phyloP scores from a whole-genome alignment of 2,329 filamentous ascomycete genomes.

The Cercospora sp. region DNA sequence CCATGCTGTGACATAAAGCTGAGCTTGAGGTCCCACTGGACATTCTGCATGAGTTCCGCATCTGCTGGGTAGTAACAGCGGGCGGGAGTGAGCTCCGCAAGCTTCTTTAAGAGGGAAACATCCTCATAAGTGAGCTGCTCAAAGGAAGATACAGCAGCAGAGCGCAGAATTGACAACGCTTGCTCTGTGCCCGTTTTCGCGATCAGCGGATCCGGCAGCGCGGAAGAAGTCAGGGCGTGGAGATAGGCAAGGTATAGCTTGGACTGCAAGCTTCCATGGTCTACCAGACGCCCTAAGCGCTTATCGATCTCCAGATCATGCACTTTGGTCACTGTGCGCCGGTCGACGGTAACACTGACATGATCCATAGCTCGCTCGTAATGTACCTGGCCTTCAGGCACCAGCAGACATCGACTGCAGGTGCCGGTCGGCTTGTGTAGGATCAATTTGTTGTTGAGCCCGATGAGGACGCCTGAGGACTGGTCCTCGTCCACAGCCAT shows the following conservation, averaged over 20 bases:
- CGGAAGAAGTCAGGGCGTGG: constrained; percentile 62
- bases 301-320: constrained; percentile 57
- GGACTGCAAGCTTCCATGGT: constrained; percentile 50
- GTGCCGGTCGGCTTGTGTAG: constrained; percentile 33
- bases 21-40: constrained; percentile 45
- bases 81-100: constrained; percentile 39
- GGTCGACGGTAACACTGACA: constrained; percentile 40
- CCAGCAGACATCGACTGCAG: constrained; percentile 50
- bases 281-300: constrained; percentile 58
- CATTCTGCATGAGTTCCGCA: constrained; percentile 45
- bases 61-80: constrained; percentile 48
- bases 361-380: constrained; percentile 47
- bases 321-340: constrained; percentile 51
- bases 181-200: constrained; percentile 63
- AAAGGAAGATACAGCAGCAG: constrained; percentile 30
- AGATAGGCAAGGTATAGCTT: constrained; percentile 48
- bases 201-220: constrained; percentile 60
- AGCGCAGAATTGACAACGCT: constrained; percentile 31
- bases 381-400: constrained; percentile 43
- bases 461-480: constrained; percentile 61
- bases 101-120: constrained; percentile 28
- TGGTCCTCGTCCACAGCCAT: constrained; percentile 52
- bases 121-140: constrained; percentile 23
- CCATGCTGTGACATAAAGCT: constrained; percentile 29
- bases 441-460: constrained; percentile 60